These are phyloP conservation scores for Alloteropsis semialata DNA, from an alignment of 176 grass and related monocot genomes.

Conservation along the genomic window DNA sequence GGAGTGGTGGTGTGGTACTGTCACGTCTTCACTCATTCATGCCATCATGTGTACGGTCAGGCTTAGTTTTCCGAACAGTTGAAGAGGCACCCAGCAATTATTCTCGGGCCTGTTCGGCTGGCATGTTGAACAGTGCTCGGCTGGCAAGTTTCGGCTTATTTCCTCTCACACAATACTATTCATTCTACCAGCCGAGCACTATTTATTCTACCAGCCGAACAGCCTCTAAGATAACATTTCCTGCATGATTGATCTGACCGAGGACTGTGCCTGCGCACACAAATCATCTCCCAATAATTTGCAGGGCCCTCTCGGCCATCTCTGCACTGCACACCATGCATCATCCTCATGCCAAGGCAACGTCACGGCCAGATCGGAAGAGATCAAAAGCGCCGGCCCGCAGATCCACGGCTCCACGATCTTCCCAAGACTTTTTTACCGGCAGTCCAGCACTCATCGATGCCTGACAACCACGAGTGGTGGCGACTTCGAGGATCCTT, in stretches of 20 bases:
- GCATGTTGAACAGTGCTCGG: too few species aligned
- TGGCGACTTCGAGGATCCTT: not conserved
- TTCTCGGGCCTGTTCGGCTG: too few species aligned
- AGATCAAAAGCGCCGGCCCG: not conserved
- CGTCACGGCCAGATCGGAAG: not conserved
- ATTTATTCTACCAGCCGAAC: too few species aligned
- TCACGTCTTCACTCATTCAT: not conserved
- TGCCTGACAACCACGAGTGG: not conserved
- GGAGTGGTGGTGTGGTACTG: not conserved
- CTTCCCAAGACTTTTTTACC: not conserved
- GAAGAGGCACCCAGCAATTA: too few species aligned
- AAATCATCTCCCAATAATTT: slow-evolving; percentile 12
- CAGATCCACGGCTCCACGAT: not conserved
- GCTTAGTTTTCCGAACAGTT: not conserved
- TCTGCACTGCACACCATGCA: too few species aligned
- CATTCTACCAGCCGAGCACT: too few species aligned
- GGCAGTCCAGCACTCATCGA: not conserved
- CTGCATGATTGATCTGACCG: not conserved
- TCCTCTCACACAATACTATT: too few species aligned
- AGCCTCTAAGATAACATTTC: slow-evolving; percentile 5
- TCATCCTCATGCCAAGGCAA: not conserved
- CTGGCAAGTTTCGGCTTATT: too few species aligned
- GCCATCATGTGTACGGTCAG: not conserved
- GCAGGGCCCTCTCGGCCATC: not conserved
- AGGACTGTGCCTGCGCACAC: not conserved